Conservation (phyloP, 116 monocot genomes). For the Dioscorea cayenensis region DNA sequence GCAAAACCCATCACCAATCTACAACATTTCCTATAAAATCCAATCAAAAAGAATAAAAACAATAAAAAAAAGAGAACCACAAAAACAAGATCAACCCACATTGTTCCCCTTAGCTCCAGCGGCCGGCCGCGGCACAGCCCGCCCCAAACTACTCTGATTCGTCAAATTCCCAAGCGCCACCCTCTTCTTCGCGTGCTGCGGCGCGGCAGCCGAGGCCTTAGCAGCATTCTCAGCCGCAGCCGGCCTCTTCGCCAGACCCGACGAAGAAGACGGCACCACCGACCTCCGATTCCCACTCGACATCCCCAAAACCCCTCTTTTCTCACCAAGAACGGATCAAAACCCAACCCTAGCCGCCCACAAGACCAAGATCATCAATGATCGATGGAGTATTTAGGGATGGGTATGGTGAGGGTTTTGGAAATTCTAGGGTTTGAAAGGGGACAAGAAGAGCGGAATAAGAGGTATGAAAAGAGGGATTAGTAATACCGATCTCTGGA, state of each 20-base stretch:
- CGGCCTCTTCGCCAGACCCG: slow-evolving; percentile 30
- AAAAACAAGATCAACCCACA: slow-evolving; percentile 18
- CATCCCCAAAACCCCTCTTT: slow-evolving; percentile 16
- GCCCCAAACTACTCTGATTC: slow-evolving; percentile 27
- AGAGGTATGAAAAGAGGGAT: neutral
- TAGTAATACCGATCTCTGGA: neutral
- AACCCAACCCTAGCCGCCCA: too few species aligned
- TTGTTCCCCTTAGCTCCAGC: slow-evolving; percentile 11
- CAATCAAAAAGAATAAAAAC: neutral
- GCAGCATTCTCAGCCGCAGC: slow-evolving; percentile 33
- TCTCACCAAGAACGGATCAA: neutral
- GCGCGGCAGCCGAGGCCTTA: slow-evolving; percentile 15
- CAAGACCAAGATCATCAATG: too few species aligned
- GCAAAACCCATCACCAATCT: neutral
- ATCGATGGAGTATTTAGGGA: too few species aligned
- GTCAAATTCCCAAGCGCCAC: slow-evolving; percentile 59
- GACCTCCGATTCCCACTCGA: slow-evolving; percentile 18
- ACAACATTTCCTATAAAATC: neutral
- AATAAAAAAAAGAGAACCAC: neutral
- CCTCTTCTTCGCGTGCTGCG: slow-evolving; percentile 58
- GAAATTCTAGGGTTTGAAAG: neutral
- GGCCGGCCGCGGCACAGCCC: slow-evolving; percentile 8
- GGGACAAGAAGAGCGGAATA: neutral
- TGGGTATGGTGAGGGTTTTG: too few species aligned
- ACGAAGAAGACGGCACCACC: slow-evolving; percentile 1